Conservation (phyloP, 495 filamentous ascomycete species). For the Talaromyces trachyspermus region DNA sequence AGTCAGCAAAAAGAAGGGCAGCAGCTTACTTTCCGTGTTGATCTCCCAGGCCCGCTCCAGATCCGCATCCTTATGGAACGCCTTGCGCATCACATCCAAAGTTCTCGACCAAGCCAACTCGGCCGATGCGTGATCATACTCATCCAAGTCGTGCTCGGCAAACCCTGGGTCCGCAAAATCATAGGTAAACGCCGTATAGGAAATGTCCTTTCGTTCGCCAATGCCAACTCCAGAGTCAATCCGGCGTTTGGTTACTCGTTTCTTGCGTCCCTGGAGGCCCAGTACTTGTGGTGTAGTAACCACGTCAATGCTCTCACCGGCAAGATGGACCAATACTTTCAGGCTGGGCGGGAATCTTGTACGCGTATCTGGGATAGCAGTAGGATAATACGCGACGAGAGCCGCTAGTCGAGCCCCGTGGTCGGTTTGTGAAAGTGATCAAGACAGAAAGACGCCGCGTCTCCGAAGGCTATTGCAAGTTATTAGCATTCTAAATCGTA, state of each 20-base stretch:
- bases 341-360: conserved; percentile 41
- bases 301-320: conserved; percentile 40
- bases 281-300: conserved; percentile 43
- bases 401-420: conserved; percentile 37
- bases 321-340: conserved; percentile 47
- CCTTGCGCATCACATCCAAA: conserved; percentile 42
- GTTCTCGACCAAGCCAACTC: conserved; percentile 50
- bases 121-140: conserved; percentile 46
- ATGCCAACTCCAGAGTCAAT: conserved; percentile 48
- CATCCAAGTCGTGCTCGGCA: conserved; percentile 45
- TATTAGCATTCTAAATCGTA: neutral
- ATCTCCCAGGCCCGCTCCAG: conserved; percentile 53
- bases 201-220: conserved; percentile 36
- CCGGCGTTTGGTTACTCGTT: conserved; percentile 35
- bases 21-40: conserved; percentile 45
- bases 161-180: conserved; percentile 46
- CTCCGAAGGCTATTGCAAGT: conserved; percentile 43
- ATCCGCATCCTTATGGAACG: conserved; percentile 52
- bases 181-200: conserved; percentile 42
- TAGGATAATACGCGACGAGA: conserved; percentile 56
- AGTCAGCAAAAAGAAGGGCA: neutral
- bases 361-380: conserved; percentile 41
- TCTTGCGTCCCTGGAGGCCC: conserved; percentile 55
- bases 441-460: conserved; percentile 51
- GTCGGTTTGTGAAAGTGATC: conserved; percentile 44